Evolutionary conservation across 2,329 filamentous ascomycete genomes (phyloP).

Genomic region (Diaporthe australafricana): DNA sequence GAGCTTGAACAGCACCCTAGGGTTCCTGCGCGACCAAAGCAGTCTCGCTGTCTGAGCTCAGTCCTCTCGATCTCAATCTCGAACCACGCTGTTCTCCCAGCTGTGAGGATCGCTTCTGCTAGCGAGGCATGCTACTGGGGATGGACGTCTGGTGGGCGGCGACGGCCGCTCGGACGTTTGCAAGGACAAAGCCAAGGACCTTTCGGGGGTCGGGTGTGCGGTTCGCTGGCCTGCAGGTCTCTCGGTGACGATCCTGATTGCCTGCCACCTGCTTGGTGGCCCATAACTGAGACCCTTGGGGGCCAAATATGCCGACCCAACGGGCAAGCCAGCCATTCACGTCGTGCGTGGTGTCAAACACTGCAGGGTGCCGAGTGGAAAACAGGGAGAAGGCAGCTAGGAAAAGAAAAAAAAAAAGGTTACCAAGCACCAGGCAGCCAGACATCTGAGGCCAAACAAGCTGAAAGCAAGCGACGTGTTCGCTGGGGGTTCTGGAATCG

Average conservation of each 20-base stretch:
- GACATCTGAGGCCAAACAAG: slow-evolving; percentile 6
- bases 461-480: neutral
- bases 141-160: slow-evolving; percentile 1
- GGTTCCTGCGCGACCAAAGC: neutral
- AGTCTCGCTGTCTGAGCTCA: neutral
- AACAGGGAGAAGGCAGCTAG: slow-evolving; percentile 22
- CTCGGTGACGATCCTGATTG: slow-evolving; percentile 15
- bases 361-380: slow-evolving; percentile 12
- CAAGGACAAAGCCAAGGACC: slow-evolving; percentile 8
- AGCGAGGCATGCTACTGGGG: neutral
- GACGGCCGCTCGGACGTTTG: neutral
- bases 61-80: neutral
- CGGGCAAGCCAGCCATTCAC: slow-evolving; percentile 21
- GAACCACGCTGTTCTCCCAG: neutral
- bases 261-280: slow-evolving; percentile 19
- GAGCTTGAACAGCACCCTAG: too few species aligned
- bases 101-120: slow-evolving; percentile 2
- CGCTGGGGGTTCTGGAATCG: neutral
- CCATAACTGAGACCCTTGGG: slow-evolving; percentile 18
- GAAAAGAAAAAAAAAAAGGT: neutral
- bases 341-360: neutral
- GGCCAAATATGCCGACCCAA: neutral
- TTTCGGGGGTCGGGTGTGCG: neutral
- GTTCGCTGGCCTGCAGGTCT: slow-evolving; percentile 15
- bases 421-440: neutral